phyloP scores from a whole-genome alignment of 1,139 yeast genomes.

The Debaryomycetaceae sp. region DNA sequence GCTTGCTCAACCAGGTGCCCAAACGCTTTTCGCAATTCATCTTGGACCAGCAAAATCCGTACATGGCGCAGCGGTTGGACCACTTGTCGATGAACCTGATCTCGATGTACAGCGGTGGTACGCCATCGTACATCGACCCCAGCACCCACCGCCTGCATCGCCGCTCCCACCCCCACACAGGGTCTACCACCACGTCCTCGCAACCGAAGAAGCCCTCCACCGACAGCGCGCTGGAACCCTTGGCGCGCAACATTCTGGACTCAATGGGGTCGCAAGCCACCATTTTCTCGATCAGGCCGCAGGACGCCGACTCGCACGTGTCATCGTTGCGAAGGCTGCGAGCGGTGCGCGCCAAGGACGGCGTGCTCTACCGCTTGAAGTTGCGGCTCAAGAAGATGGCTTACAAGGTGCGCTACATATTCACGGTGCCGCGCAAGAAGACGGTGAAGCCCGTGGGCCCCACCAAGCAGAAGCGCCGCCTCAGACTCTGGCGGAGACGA shows the following conservation, averaged over 20 bases:
- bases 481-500: not conserved
- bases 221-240: too few relatives aligned
- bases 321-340: constrained; percentile 20
- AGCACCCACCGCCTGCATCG: constrained; percentile 4
- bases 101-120: constrained; percentile 18
- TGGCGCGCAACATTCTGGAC: constrained; percentile 33
- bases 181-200: constrained; percentile 9
- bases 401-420: constrained; percentile 18
- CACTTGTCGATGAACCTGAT: constrained; percentile 23
- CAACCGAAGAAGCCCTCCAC: constrained; percentile 9
- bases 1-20: constrained; percentile 32
- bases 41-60: constrained; percentile 32
- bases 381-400: constrained; percentile 22
- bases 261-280: constrained; percentile 46
- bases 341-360: constrained; percentile 34
- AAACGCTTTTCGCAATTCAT: constrained; percentile 40
- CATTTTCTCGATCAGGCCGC: constrained; percentile 37
- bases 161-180: constrained; percentile 6
- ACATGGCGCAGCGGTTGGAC: constrained; percentile 21
- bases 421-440: constrained; percentile 4
- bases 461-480: constrained; percentile 1
- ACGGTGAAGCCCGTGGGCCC: constrained; percentile 6
- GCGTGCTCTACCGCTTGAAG: constrained; percentile 28
- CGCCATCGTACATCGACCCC: constrained; percentile 11
- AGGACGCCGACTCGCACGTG: constrained; percentile 9